phyloP scores from a whole-genome alignment of 495 filamentous ascomycete genomes.

The Beverwykella pulmonaria region DNA sequence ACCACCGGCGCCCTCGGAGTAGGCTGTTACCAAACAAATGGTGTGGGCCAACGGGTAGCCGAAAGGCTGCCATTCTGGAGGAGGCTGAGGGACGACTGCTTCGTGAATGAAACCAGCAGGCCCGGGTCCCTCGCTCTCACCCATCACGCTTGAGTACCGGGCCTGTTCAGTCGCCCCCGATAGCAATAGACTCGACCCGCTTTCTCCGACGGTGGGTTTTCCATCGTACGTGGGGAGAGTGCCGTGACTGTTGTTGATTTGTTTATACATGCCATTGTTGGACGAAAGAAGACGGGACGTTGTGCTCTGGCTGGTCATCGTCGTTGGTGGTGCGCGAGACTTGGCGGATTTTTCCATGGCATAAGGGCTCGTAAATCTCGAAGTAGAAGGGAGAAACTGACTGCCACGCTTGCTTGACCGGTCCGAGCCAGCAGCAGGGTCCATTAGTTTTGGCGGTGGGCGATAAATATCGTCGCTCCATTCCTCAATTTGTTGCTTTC shows the following conservation, averaged over 20 bases:
- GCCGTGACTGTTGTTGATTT: slow-evolving; percentile 68
- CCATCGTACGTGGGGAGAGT: slow-evolving; percentile 53
- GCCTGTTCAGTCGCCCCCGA: slow-evolving; percentile 47
- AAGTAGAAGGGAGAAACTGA: slow-evolving; percentile 79
- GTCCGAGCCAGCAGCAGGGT: slow-evolving; percentile 63
- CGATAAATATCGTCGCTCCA: slow-evolving; percentile 98
- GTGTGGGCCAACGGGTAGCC: slow-evolving; percentile 92
- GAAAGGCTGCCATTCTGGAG: slow-evolving; percentile 93
- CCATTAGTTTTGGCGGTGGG: slow-evolving; percentile 76
- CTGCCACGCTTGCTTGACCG: slow-evolving; percentile 79
- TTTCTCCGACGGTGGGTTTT: slow-evolving; percentile 43
- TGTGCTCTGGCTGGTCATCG: slow-evolving; percentile 93
- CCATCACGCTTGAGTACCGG: slow-evolving; percentile 58
- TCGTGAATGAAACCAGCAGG: slow-evolving; percentile 94
- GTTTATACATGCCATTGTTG: slow-evolving; percentile 65
- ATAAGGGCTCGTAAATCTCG: slow-evolving; percentile 93
- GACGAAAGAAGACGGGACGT: slow-evolving; percentile 72
- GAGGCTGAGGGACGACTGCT: slow-evolving; percentile 94
- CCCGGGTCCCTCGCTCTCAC: slow-evolving; percentile 72
- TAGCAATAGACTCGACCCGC: slow-evolving; percentile 57
- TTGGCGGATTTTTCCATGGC: slow-evolving; percentile 62
- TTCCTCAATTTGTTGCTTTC: slow-evolving; percentile 94
- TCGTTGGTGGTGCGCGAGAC: slow-evolving; percentile 68
- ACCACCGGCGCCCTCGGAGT: slow-evolving; percentile 93
- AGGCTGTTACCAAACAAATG: slow-evolving; percentile 94